Evolutionary conservation across 257 asterid species (phyloP), one percentile per base, ranked within the genome.

Genomic region (Solanum tarapatanum): DNA sequence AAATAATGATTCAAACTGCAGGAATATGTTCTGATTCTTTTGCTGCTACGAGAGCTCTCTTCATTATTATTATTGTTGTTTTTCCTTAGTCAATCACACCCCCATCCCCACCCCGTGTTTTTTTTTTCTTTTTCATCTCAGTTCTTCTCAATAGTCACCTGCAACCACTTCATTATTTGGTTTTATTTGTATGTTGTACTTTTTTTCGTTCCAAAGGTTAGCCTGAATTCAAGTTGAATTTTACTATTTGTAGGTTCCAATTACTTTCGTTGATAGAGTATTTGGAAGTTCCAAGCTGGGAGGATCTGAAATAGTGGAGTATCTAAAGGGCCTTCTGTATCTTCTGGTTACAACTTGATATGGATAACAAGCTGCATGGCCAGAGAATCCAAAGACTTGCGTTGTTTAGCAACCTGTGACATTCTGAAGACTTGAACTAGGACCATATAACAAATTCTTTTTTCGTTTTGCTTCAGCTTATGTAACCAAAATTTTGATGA

Each of bases 291-390:
- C 99, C 19, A 96, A 96, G 92, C 89, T 96, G 84, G 99, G 98
- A 86, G 99, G 99, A 90, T 96, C 98, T 66, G 99, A 96, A 90
- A 96, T 96, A 79, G 98, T 96, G 8, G 98, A 96, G 91, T 96
- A 95, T 88, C 90, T 96, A 84, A 96, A 96, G 88, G 99, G 98
- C 87, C 98, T 96, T 83, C 30, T 95, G 35, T 94, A 95, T 93
- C 99, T 96, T 88, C 90, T 95, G 85, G 87, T 94, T 74, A 96
- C 99, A 83, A 96, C 99, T 86, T 96, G 90, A 93, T 90, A 60
- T 84, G 86, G 74, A 37, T 86, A 64, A 58, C 37, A 80, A 83
- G 87, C 62, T 36, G 85, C n/a, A 74, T 83, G 86, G 26, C 32
- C 73, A 83, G 48, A 82, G 72, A 51, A 16, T 58, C n/a, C 2